Conservation (phyloP, 2,329 filamentous ascomycete species). For the Leptographium wingfieldii region DNA sequence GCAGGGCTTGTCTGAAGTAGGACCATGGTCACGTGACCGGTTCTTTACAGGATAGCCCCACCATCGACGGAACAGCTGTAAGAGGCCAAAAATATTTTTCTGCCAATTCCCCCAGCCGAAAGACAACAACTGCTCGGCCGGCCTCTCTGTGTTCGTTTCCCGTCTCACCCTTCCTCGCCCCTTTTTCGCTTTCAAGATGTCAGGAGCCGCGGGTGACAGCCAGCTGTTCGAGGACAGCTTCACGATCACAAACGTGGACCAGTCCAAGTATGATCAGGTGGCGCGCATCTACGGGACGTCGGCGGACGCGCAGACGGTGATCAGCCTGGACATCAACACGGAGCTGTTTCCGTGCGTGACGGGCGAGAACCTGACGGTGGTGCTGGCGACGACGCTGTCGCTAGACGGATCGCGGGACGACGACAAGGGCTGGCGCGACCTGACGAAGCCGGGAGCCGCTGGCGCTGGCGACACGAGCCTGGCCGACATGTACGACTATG, state of each 20-base stretch:
- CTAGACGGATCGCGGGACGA: conserved; percentile 76
- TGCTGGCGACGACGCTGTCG: conserved; percentile 73
- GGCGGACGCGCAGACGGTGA: conserved; percentile 57
- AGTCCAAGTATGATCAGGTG: conserved; percentile 89
- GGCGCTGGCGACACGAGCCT: conserved; percentile 38
- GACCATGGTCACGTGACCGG: neutral
- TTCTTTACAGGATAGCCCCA: neutral
- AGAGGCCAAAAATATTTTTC: neutral
- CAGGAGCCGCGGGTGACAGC: conserved; percentile 60
- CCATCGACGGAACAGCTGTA: neutral
- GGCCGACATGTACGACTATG: conserved; percentile 76
- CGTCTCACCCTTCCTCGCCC: neutral
- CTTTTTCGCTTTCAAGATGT: conserved; percentile 21
- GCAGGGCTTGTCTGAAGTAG: neutral
- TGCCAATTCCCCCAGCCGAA: neutral
- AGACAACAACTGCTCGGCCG: neutral
- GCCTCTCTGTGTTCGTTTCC: no score
- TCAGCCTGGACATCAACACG: conserved; percentile 86
- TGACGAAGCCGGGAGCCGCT: conserved; percentile 33
- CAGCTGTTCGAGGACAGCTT: conserved; percentile 92
- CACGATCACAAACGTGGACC: conserved; percentile 65
- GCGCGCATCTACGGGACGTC: conserved; percentile 71
- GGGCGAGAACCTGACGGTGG: conserved; percentile 67
- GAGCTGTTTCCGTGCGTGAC: conserved; percentile 72
- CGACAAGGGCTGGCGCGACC: conserved; percentile 70